Evolutionary conservation across 2,329 filamentous ascomycete genomes (phyloP).

Genomic region (Bisporella sp.): DNA sequence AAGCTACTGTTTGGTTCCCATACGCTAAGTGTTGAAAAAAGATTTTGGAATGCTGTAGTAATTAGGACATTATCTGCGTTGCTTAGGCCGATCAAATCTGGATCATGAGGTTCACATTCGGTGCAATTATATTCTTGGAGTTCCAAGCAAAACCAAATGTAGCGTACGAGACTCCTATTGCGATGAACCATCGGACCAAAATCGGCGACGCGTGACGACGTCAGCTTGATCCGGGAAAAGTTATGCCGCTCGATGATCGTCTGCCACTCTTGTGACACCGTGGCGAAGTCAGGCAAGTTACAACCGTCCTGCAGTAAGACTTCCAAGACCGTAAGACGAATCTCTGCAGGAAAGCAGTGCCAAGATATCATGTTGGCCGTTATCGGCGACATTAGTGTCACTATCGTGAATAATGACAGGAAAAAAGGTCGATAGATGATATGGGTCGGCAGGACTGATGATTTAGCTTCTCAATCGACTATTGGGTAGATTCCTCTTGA

Average conservation of each 20-base stretch:
- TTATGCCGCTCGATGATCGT: conserved; percentile 11
- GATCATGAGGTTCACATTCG: conserved; percentile 4
- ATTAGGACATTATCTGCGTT: conserved; percentile 13
- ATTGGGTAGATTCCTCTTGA: no score
- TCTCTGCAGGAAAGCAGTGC: conserved; percentile 11
- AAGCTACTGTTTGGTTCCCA: conserved; percentile 29
- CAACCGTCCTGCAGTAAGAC: conserved; percentile 12
- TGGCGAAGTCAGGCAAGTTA: conserved; percentile 11
- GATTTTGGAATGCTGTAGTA: conserved; percentile 22
- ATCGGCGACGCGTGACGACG: conserved; percentile 10
- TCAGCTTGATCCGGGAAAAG: conserved; percentile 13
- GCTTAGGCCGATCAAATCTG: not conserved
- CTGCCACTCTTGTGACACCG: conserved; percentile 16
- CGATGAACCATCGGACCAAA: conserved; percentile 14
- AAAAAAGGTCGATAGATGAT: no score
- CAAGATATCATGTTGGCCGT: conserved; percentile 1
- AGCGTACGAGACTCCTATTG: conserved; percentile 13
- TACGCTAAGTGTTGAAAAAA: conserved; percentile 27
- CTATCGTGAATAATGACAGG: no score
- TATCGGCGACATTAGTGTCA: no score
- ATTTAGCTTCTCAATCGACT: no score
- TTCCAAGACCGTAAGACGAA: conserved; percentile 12
- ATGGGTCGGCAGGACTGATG: no score
- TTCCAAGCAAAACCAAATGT: conserved; percentile 17
- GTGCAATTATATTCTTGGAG: conserved; percentile 14